Base-by-base conservation (phyloP, 352 stramenopile genomes). In the Pythium guiyangense region DNA sequence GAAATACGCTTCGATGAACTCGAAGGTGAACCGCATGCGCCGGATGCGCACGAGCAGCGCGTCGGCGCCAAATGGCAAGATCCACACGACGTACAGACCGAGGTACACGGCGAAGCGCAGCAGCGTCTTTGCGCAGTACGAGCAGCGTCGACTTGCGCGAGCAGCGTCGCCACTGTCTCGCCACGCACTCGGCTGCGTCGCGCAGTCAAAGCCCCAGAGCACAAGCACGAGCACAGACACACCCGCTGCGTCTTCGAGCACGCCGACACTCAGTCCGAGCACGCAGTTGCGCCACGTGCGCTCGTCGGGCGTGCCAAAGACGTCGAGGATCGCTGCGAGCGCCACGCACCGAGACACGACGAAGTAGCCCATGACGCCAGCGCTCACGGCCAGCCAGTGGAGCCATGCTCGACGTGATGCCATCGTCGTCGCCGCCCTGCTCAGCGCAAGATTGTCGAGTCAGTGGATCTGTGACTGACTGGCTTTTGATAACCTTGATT, bases 181-280 rank as follows among this genome's bases (percentile, higher is more conserved):
- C 53, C 46, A 39, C 29, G 18, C 22, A 29, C 26, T 51, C 40
- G 57, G 49, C 10, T 26, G 45, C 35, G 63, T 60, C 29, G 2
- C 57, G 11, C 60, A 25, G n/a, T 68, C 64, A 20, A 64, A 57
- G 8, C 53, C 2, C 46, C 60, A 69, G 12, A 83, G 49, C 25
- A 51, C 20, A 15, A 60, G 35, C 2, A 60, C 63, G 15, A 84
- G 62, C 48, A 69, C 64, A 3, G 67, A 68, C 4, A 60, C 49
- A 4, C 71, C 64, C 6, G 74, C 56, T 9, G 73, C 56, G 56
- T 85, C 75, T 56, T 85, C 67, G 6, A 85, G 55, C 50, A 80
- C 50, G 3, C 70, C 75, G 6, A 83, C 53, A 0, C 52, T 12
- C 10, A 79, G 27, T 0, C 64, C 74, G 0, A 43, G 29, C 17